Percentiles rank a stretch among this genome's conserved stretches.
These are phyloP conservation scores for Magnolia kwangsiensis DNA, from an alignment of 164 flowering plant species.

Conservation along the genomic window DNA sequence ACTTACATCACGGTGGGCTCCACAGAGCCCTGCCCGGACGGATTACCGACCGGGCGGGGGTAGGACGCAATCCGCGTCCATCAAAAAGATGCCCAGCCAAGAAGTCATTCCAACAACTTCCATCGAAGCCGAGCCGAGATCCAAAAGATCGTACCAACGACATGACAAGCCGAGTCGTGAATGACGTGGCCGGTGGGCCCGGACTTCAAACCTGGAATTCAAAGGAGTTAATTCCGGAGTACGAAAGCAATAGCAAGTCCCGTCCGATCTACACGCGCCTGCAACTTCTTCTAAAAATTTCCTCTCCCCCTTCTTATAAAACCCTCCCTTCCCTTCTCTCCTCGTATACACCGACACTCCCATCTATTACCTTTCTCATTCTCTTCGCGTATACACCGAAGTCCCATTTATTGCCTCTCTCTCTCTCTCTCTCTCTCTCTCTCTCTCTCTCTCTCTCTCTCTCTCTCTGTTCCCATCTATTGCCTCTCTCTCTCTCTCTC, in stretches of 20 bases:
- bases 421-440: neutral
- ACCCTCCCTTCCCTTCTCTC: constrained; percentile 9
- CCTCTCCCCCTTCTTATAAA: constrained; percentile 12
- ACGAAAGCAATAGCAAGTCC: constrained; percentile 31
- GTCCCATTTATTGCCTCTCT: neutral
- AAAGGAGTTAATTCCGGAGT: constrained; percentile 23
- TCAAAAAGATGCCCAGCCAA: no score
- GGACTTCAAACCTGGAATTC: constrained; percentile 26
- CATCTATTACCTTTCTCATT: neutral
- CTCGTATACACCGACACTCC: constrained; percentile 1
- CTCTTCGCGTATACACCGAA: neutral
- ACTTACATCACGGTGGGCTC: no score
- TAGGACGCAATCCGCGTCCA: no score
- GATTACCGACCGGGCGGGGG: no score
- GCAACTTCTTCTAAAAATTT: neutral
- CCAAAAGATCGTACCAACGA: neutral
- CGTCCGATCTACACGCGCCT: constrained; percentile 44
- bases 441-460: constrained; percentile 9
- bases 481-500: neutral
- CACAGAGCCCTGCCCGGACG: no score
- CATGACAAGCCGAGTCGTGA: constrained; percentile 3
- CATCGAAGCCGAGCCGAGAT: constrained; percentile 1
- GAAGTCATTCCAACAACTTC: no score
- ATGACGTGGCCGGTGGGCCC: constrained; percentile 17
- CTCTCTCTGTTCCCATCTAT: neutral